A percentile compares a stretch with the other conserved stretches of the same genome.
Conservation (phyloP, 805 yeast genomes). For the Nakazawaea laoshanensis region DNA sequence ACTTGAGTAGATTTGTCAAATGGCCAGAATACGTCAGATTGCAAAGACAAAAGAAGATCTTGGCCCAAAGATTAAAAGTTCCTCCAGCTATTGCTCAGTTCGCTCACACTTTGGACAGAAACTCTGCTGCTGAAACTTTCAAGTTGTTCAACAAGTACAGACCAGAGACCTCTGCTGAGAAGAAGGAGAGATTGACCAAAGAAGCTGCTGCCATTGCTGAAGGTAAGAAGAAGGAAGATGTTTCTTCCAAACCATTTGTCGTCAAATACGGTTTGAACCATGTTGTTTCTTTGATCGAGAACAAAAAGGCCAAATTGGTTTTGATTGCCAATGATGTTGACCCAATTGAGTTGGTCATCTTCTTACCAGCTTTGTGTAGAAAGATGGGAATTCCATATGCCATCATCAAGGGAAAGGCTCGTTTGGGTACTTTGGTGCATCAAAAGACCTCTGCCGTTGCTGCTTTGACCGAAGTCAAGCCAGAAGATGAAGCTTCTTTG, state of each 20-base stretch:
- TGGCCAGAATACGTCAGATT: conserved; percentile 99
- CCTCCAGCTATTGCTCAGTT: conserved; percentile 98
- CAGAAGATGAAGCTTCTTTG: conserved; percentile 93
- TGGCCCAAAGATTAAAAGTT: conserved; percentile 93
- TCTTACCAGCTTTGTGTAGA: conserved; percentile 98
- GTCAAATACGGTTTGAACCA: conserved; percentile 99
- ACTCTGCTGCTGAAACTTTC: conserved; percentile 96
- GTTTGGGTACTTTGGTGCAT: conserved; percentile 96
- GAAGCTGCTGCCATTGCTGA: conserved; percentile 99
- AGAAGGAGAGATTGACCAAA: conserved; percentile 97
- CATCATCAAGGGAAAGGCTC: conserved; percentile 95
- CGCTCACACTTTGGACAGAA: conserved; percentile 94
- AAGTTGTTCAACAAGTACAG: conserved; percentile 98
- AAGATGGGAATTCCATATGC: conserved; percentile 99
- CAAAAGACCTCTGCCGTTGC: conserved; percentile 96
- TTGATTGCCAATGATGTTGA: conserved; percentile 98
- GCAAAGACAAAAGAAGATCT: conserved; percentile 98
- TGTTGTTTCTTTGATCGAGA: conserved; percentile 93
- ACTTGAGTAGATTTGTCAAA: conserved; percentile 94
- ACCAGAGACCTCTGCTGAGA: conserved; percentile 96
- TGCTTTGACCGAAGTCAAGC: conserved; percentile 90
- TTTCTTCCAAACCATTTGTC: conserved; percentile 91
- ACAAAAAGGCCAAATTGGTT: conserved; percentile 97
- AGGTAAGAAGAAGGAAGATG: conserved; percentile 96
- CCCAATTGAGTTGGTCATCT: conserved; percentile 96